Evolutionary conservation across 495 filamentous ascomycete species (phyloP), one percentile per base, ranked within the genome.

Genomic region (Aspergillus mulundensis): DNA sequence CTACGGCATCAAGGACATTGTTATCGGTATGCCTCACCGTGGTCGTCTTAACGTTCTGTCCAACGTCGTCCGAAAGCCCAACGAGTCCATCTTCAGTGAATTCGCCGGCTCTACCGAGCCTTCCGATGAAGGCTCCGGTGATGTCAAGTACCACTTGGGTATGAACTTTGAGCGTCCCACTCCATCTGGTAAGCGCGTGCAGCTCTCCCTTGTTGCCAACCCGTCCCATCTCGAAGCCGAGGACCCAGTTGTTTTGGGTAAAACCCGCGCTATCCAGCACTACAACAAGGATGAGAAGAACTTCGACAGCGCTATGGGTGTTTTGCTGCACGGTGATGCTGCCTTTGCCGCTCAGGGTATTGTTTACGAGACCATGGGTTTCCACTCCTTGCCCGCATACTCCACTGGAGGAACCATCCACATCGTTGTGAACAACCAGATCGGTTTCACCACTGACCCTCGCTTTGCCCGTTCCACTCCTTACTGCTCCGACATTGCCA

Each of bases 161-260:
- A 98, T 98, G 94, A 97, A 97, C 78, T 98, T 98, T 66, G 95
- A 98, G 77, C 90, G 94, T 48, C 94, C 94, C 30, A 98, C 94
- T 19, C 94, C 94, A 52, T 97, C 95, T 23, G 94, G 94, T 64
- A 97, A 97, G 81, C 94, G 94, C 53, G 94, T 98, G 16, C 94
- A 97, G 79, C 84, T 98, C 30, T 98, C 94, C 53, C 84, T 98
- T 45, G 94, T 98, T 51, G 94, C 94, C 71, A 98, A 98, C 74
- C 94, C 94, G 48, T 98, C 94, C 40, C 94, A 98, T 84, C 77
- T 98, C 66, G 94, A 98, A 78, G 94, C 94, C 50, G 94, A 98
- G 72, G 94, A 98, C 68, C 94, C 94, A 19, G 95, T 98, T 56
- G 94, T 98, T 47, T 82, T 98, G 34, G 94, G 94, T 50, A 97